Evolutionary conservation across 2,329 filamentous ascomycete genomes (phyloP), one percentile per base, ranked within the genome.

Genomic region (Stemphylium vesicarium): DNA sequence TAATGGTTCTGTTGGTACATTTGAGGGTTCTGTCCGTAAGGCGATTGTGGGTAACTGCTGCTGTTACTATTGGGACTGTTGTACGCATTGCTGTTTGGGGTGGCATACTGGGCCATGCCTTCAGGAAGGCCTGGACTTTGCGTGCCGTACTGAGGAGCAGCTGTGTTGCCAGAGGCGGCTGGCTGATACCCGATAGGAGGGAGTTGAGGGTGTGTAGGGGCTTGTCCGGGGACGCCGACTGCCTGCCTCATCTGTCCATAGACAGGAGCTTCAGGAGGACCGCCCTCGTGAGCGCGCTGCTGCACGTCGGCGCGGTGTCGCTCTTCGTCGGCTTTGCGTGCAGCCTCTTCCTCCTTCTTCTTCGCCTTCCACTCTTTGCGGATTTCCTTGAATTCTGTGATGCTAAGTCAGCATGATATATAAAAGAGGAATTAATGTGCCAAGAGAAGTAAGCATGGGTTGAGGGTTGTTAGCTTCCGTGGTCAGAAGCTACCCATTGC

Each of bases 351-450:
- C 76, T 98, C 95, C 91, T 99, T 99, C 86, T 98, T 98, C 71
- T 95, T 92, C 35, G 91, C 91, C 81, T 98, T 99, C 95, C 95
- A 99, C 73, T 98, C 94, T 75, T 98, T 98, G 61, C 95, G 90
- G 57, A 98, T 97, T 73, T 99, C 95, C 76, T 99, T 99, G 81
- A 99, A 98, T 77, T 98, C 95, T 98, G 72, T 39, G 36, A 69
- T 54, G 52, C 57, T 61, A 50, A 69, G 76, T 79, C 71, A 80
- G 77, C 69, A 47, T 31, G 20, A 61, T 66, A 64, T 70, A 65
- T 60, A 56, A 56, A 10, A 45, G 33, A 39, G 36, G 56, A 63
- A 46, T 63, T 70, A 61, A 62, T 53, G 20, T 57, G 70, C 71
- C 71, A 75, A 75, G 72, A 69, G 66, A 64, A 71, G 53, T 52